Conservation (phyloP, 441 rosid genomes). For the Populus hybrid region DNA sequence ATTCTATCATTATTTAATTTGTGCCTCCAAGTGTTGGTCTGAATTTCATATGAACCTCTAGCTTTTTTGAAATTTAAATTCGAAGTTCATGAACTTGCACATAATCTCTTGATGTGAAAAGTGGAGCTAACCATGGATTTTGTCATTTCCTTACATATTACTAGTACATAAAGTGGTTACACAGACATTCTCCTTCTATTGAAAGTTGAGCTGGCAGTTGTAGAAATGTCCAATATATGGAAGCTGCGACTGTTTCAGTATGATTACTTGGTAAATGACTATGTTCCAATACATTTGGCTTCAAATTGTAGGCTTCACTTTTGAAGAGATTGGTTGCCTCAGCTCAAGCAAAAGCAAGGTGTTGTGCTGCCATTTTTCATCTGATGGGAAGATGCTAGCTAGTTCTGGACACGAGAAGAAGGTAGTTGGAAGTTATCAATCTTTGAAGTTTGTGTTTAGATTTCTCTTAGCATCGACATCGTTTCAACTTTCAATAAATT, state of each 20-base stretch:
- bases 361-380: constrained; percentile 41
- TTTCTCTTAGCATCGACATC: background rate
- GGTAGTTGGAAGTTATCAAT: constrained; percentile 21
- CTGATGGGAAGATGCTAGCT: constrained; percentile 43
- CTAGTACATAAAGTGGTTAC: background rate
- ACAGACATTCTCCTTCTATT: background rate
- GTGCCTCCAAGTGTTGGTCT: background rate
- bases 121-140: background rate
- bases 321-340: constrained; percentile 32
- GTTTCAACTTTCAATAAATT: background rate
- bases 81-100: background rate
- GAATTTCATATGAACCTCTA: background rate
- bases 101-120: background rate
- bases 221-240: background rate
- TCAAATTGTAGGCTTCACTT: constrained; percentile 29
- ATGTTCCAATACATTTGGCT: background rate
- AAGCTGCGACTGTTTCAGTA: background rate
- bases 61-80: background rate
- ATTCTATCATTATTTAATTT: background rate
- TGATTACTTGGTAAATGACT: background rate
- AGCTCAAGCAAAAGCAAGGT: constrained; percentile 33
- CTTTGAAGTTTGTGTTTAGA: background rate
- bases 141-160: background rate
- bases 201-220: background rate
- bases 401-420: constrained; percentile 42